Evolutionary conservation across 202 grass and related monocot genomes (phyloP).

Genomic region (Dendrocalamus latiflorus): DNA sequence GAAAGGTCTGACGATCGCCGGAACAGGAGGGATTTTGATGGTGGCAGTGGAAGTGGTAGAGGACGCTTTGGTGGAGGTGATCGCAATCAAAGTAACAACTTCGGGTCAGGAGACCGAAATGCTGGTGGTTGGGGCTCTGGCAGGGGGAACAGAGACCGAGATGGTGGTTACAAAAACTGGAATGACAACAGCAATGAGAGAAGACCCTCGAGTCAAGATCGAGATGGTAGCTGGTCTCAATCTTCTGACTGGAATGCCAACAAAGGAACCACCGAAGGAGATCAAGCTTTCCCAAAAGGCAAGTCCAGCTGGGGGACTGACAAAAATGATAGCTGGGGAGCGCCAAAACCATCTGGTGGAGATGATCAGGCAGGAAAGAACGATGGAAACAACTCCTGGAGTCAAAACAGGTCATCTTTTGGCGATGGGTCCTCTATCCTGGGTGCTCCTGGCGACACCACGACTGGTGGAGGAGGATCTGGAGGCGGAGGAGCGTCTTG

Average conservation of each 20-base stretch:
- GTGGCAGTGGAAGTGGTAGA: constrained; percentile 49
- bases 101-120: constrained; percentile 27
- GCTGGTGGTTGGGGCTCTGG: constrained; percentile 27
- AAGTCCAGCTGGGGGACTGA: constrained; percentile 33
- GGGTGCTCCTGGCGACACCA: not conserved
- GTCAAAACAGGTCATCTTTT: constrained; percentile 25
- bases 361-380: constrained; percentile 44
- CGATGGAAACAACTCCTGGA: constrained; percentile 15
- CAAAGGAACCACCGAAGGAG: constrained; percentile 21
- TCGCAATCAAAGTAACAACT: constrained; percentile 26
- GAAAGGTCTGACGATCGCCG: constrained; percentile 39
- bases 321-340: constrained; percentile 34
- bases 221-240: constrained; percentile 28
- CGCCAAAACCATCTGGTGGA: constrained; percentile 22
- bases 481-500: constrained; percentile 22
- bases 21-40: constrained; percentile 45
- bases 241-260: constrained; percentile 41
- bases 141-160: constrained; percentile 23
- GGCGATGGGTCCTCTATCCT: constrained; percentile 30
- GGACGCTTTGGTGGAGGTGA: constrained; percentile 40
- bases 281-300: constrained; percentile 25
- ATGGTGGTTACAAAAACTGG: constrained; percentile 38
- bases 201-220: constrained; percentile 24
- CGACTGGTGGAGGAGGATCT: not conserved
- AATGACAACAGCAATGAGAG: constrained; percentile 31